Conservation (phyloP, 73 alveolate species). For the Uronychia setigera region DNA sequence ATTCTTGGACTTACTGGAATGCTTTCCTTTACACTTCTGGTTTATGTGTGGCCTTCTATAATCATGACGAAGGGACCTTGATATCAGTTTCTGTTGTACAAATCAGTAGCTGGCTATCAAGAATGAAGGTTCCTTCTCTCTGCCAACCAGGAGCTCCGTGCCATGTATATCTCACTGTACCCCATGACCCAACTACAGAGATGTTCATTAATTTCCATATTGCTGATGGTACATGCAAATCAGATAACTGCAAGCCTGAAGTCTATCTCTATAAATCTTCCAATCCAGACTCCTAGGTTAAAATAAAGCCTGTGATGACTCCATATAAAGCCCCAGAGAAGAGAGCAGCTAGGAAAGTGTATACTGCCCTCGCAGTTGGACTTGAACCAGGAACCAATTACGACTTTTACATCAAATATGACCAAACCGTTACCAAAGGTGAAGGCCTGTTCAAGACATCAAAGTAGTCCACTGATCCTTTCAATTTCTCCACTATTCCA, state of each 20-base stretch:
- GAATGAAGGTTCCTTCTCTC: not conserved
- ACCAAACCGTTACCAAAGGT: too few species aligned
- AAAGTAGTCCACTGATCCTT: not conserved
- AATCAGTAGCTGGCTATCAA: not conserved
- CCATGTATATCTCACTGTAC: constrained; percentile 15
- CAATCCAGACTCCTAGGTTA: not conserved
- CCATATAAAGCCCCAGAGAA: not conserved
- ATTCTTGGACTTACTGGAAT: not conserved
- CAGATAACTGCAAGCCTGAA: not conserved
- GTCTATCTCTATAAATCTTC: not conserved
- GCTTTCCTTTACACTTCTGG: not conserved
- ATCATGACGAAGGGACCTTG: not conserved
- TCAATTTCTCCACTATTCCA: constrained; percentile 4
- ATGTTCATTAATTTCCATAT: constrained; percentile 23
- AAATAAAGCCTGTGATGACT: not conserved
- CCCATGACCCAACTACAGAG: constrained; percentile 16
- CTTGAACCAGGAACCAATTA: not conserved
- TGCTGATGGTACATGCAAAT: not conserved
- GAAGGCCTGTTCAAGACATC: not conserved
- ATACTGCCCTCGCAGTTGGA: not conserved
- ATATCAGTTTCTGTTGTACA: not conserved
- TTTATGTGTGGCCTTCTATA: not conserved
- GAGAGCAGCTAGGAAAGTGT: not conserved
- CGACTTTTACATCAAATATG: not conserved
- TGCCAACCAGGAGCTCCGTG: constrained; percentile 15